Percentiles rank a stretch among this genome's conserved stretches.
phyloP scores from a whole-genome alignment of 345 rosid genomes.

The Psidium friedrichsthalianum region DNA sequence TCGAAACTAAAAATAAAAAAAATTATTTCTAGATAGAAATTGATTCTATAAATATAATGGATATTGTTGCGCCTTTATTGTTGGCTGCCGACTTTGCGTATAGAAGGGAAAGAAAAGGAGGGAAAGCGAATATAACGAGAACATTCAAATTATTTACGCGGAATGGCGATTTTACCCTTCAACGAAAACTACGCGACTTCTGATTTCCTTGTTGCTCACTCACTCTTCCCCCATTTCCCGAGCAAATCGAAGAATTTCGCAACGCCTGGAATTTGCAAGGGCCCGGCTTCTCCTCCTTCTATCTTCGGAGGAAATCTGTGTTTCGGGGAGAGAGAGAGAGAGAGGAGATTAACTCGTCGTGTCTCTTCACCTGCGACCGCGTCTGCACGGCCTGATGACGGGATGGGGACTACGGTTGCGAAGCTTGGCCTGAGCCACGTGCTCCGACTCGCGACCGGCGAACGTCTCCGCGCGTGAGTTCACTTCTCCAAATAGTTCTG shows the following conservation, averaged over 20 bases:
- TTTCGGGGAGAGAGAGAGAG: no score
- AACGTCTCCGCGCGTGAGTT: not conserved
- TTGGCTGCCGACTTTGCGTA: not conserved
- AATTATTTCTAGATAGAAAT: no score
- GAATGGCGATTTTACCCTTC: not conserved
- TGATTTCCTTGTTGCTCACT: rapidly evolving
- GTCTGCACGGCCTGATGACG: not conserved
- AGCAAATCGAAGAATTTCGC: not conserved
- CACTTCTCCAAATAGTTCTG: not conserved
- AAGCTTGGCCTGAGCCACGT: not conserved
- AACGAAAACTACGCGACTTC: no score
- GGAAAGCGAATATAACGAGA: not conserved
- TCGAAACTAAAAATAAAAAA: no score
- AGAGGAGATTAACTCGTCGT: no score
- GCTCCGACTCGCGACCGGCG: not conserved
- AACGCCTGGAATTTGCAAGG: not conserved
- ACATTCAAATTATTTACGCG: not conserved
- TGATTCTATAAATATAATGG: no score
- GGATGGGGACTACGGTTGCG: not conserved
- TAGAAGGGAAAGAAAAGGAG: not conserved
- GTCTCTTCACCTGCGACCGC: not conserved
- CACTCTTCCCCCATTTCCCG: not conserved
- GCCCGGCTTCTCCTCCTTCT: not conserved
- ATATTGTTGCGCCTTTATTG: not conserved
- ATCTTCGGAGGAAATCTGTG: no score